Percentiles rank a stretch among this genome's conserved stretches.
These are phyloP conservation scores for Botryotinia narcissicola DNA, from an alignment of 2,329 filamentous ascomycete species.

Conservation along the genomic window DNA sequence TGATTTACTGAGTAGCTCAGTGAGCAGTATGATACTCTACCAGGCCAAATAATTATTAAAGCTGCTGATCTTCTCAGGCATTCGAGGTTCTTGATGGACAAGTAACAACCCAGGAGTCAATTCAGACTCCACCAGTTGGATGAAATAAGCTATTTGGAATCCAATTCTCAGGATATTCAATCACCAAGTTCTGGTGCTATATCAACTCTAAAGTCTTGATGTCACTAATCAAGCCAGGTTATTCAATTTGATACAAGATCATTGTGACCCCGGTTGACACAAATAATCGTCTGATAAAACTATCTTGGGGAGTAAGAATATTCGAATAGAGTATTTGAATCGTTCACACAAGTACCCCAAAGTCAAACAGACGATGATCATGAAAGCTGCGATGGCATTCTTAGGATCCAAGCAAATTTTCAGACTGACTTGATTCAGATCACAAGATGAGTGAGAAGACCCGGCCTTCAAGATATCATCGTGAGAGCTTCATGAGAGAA, in stretches of 20 bases:
- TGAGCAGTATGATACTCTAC: background rate
- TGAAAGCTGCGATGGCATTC: background rate
- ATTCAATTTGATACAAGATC: background rate
- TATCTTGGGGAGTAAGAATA: background rate
- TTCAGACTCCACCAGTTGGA: background rate
- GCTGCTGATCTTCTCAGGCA: background rate
- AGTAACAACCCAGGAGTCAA: background rate
- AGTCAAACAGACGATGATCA: background rate
- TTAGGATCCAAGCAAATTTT: background rate
- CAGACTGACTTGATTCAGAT: too few relatives aligned
- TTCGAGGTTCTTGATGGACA: background rate
- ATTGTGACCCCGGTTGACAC: background rate
- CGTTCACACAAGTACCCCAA: accelerated
- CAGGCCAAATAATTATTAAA: background rate
- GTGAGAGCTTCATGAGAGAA: background rate
- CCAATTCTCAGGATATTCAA: background rate
- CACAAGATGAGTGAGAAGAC: too few relatives aligned
- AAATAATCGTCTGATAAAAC: background rate
- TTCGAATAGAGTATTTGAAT: background rate
- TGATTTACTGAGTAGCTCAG: background rate
- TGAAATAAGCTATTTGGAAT: background rate
- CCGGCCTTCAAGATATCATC: too few relatives aligned
- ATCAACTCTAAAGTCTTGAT: background rate
- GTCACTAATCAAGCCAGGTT: background rate
- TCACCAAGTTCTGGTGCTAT: background rate